Base-by-base conservation (phyloP, 805 yeast species). In the Maudiozyma bulderi region DNA sequence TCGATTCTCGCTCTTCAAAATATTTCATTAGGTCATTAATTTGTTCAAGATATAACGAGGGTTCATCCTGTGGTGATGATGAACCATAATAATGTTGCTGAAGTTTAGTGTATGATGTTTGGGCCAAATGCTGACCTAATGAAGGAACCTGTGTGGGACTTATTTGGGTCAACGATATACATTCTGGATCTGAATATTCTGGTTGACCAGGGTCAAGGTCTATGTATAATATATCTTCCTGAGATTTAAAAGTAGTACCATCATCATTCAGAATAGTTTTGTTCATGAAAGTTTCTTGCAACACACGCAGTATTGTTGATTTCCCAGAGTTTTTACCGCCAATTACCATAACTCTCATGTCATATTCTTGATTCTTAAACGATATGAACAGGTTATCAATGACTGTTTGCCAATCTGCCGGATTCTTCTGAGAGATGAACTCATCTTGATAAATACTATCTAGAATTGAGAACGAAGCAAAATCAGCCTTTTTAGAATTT, bases 201-300 rank as follows among this genome's bases (percentile, higher is more conserved):
- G 95, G 80, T 60, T 89, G 96, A 0, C 95, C 96, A 0, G 96
- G 95, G 60, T 90, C 98, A 1, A 87, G 61, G 57, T 90, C 96
- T 40, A 90, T 55, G 38, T 81, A 75, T 20, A 75, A 72, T 3
- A 82, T 66, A 0, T 60, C 49, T 1, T 55, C 50, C 5, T 57
- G 56, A 3, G 57, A 54, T 1, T 54, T 42, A 1, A 56, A 54
- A 14, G 38, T 15, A 1, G 40, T 39, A 14, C 13, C 35, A n/a
- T 44, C 40, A 2, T 29, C 32, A 2, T 42, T 46, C 0, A 47
- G 38, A 4, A 62, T 58, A 7, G 58, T 49, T 9, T 40, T 43
- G 29, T 52, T 51, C 4, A 77, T 57, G 1, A 80, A 55, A 26
- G 67, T 67, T 55, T 86, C 84, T 5, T 78, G 48, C 6, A 87